Evolutionary conservation across 176 grass and related monocot genomes (phyloP), one percentile per base, ranked within the genome.

Genomic region (Hsuehochloa calcarea): DNA sequence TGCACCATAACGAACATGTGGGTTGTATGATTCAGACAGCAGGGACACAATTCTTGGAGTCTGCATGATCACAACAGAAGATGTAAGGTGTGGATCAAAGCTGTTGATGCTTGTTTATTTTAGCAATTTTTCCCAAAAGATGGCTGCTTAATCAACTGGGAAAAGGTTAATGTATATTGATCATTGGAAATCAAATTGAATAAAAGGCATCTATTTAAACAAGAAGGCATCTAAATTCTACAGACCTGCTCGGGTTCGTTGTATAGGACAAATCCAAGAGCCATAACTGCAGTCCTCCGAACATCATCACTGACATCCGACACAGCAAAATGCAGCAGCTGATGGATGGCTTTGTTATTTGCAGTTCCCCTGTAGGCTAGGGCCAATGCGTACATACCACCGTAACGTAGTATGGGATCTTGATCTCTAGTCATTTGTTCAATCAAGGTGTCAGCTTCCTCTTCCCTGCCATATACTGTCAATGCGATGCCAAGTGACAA

Each of bases 241-340:
- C 63, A 47, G 9, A 92, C 97, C 97, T 96, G 97, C 79, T 99
- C 97, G 0, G 93, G 97, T 87, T 99, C 97, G 12, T 93, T 94
- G 82, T 96, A 99, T 44, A 99, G 76, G 80, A 99, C 97, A 88
- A 99, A 99, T 63, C 97, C 97, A 90, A 99, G 97, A 77, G 92
- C 90, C 86, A 99, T 90, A 80, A 99, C 97, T 73, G 97, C 97
- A 63, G 93, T 99, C 82, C 97, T 94, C 56, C 97, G 90, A 51
- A 99, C 97, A 99, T 99, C 97, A 82, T 99, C 97, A 72, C 97
- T 99, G 55, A 99, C 97, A 9, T 99, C 97, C 5, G 97, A 99
- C 40, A 99, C 93, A 85, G 97, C 97, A 61, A 99, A 99, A 88
- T 99, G 97, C 44, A 99, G 88, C 63, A 99, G 84, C 81, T 99